phyloP scores from a whole-genome alignment of 176 grass and related monocot species.

The Phyllostachys edulis region DNA sequence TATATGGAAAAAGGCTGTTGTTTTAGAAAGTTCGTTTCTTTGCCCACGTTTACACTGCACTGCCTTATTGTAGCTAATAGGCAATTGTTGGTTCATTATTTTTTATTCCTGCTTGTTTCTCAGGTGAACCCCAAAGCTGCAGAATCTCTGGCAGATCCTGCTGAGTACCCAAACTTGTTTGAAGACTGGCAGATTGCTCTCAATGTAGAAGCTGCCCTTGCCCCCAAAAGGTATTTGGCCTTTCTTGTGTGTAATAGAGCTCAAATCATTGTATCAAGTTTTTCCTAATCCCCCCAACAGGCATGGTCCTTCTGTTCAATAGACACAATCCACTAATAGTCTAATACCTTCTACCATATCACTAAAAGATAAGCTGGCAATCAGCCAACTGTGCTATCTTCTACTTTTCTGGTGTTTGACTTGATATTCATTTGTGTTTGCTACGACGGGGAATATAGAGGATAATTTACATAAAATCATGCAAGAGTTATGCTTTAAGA shows the following conservation, averaged over 20 bases:
- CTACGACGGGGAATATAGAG: not conserved
- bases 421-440: not conserved
- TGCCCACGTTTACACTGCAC: not conserved
- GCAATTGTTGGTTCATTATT: not conserved
- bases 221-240: constrained; percentile 46
- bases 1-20: not conserved
- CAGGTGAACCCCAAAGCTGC: constrained; percentile 84
- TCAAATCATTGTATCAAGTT: not conserved
- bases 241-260: not conserved
- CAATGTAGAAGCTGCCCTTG: constrained; percentile 52
- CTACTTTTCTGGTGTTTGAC: not conserved
- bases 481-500: not conserved
- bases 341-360: not conserved
- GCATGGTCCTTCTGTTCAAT: not conserved
- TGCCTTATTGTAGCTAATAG: not conserved
- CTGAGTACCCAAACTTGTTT: constrained; percentile 79
- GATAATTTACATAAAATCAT: not conserved
- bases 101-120: not conserved
- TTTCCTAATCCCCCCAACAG: not conserved
- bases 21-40: not conserved
- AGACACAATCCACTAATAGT: not conserved
- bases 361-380: not conserved
- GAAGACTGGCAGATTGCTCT: constrained; percentile 81
- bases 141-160: constrained; percentile 80
- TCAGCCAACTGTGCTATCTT: not conserved